Evolutionary conservation across 1,139 yeast species (phyloP), one percentile per base, ranked within the genome.

Genomic region (Yamadazyma songkhlaensis): DNA sequence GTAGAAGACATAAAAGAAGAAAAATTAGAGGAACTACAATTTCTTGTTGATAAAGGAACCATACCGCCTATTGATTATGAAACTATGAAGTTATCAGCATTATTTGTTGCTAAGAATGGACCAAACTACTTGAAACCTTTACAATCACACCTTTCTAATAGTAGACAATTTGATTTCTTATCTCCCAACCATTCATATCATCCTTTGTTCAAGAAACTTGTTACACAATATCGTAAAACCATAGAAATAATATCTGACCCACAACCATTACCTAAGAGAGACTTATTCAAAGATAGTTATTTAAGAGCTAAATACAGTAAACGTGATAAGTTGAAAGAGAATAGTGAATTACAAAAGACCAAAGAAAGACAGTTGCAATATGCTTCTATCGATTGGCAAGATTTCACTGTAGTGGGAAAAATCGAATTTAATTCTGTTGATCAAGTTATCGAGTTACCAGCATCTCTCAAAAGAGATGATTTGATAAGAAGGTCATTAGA

Each of bases 331-430:
- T 46, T 59, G 42, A 45, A 57, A 29, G 42, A 39, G 39, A 42
- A 54, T 25, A 44, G 42, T 11, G 52, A 58, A 49, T 59, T 40
- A 55, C 65, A 53, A 49, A 58, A 40, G 49, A 59, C 38, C 63
- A 63, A 60, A 36, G 72, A 73, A 36, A 60, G 67, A 31, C 63
- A 62, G 46, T 41, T 78, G 21, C 80, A 77, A 33, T 86, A 73
- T 60, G 90, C 94, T 0, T 77, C 84, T 23, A 82, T 88, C 20
- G 90, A 90, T 58, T 92, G 98, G 98, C 82, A 82, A 43, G 87
- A 85, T 44, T 89, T 89, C 53, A 66, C 72, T 2, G 67, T 88
- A 12, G 84, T 85, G 3, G 89, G 82, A 35, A 79, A 82, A 2
- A 68, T 88, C 9, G 77, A 74, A 37, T 84, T 89, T 50, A 79